A percentile compares a stretch with the other conserved stretches of the same genome.
phyloP scores from a whole-genome alignment of 305 asterid species.

The Lippia alba region DNA sequence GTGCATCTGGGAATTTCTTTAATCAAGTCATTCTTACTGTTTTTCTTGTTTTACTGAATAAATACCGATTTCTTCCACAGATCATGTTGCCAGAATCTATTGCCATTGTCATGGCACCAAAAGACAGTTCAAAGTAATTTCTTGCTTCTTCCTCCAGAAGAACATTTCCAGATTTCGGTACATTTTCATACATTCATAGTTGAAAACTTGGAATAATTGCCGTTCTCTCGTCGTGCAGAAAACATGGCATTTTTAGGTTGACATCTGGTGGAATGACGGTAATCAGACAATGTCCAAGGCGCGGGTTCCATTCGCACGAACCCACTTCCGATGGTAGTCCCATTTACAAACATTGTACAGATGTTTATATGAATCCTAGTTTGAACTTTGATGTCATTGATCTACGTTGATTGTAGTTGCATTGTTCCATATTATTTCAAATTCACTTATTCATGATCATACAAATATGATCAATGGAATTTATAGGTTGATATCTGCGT shows the following conservation, averaged over 20 bases:
- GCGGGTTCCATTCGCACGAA: constrained; percentile 93
- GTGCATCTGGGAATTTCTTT: too few relatives aligned
- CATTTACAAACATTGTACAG: constrained; percentile 89
- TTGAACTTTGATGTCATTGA: constrained; percentile 88
- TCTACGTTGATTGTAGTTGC: constrained; percentile 60
- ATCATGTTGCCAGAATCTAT: constrained; percentile 97
- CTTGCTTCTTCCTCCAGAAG: not conserved
- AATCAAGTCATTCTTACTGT: too few relatives aligned
- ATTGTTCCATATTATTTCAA: constrained; percentile 18
- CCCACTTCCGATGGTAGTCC: constrained; percentile 91
- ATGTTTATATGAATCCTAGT: constrained; percentile 81
- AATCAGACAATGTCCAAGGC: constrained; percentile 87
- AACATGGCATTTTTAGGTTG: constrained; percentile 88
- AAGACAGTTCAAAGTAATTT: constrained; percentile 73
- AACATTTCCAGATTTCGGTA: not conserved
- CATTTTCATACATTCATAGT: not conserved
- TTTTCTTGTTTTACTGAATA: constrained; percentile 16
- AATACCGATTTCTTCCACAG: constrained; percentile 49
- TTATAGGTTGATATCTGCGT: not conserved
- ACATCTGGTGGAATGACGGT: constrained; percentile 95
- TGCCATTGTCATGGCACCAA: constrained; percentile 99
- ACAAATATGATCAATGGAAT: constrained; percentile 23
- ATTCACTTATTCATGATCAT: constrained; percentile 13
- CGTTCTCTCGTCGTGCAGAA: constrained; percentile 45
- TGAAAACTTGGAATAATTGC: not conserved